A percentile compares a stretch with the other conserved stretches of the same genome.
Evolutionary conservation across 2,329 filamentous ascomycete genomes (phyloP).

Genomic region (Cordyceps fumosorosea): DNA sequence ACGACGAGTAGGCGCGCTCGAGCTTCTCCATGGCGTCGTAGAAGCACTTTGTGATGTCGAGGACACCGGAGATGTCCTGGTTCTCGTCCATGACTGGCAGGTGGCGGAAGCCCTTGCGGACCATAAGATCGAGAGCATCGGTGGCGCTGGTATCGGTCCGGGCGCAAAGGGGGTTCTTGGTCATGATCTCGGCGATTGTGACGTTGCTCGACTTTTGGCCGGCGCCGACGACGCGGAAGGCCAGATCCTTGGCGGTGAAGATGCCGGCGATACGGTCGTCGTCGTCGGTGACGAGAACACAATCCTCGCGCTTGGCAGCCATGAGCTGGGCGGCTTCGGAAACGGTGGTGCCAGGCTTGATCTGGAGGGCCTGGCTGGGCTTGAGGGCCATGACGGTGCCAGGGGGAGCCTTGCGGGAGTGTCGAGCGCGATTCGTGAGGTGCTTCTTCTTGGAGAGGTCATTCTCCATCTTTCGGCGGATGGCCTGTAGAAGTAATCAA

Average conservation of each 20-base stretch:
- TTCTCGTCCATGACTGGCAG: conserved; percentile 99
- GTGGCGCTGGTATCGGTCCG: conserved; percentile 97
- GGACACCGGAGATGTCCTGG: conserved; percentile 94
- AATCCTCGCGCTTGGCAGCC: conserved; percentile 98
- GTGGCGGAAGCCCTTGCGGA: conserved; percentile 67
- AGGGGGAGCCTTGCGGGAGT: conserved; percentile 87
- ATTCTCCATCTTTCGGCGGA: conserved; percentile 92
- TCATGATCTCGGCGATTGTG: conserved; percentile 98
- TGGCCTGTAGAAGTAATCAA: conserved; percentile 57
- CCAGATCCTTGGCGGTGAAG: conserved; percentile 97
- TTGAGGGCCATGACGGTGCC: conserved; percentile 93
- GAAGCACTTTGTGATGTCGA: conserved; percentile 99
- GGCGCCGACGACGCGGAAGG: conserved; percentile 89
- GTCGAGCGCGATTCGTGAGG: conserved; percentile 67
- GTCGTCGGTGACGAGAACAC: conserved; percentile 93
- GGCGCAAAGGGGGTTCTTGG: conserved; percentile 96
- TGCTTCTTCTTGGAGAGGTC: conserved; percentile 98
- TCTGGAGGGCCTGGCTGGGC: conserved; percentile 92
- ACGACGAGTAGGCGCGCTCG: conserved; percentile 94
- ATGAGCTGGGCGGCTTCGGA: conserved; percentile 96
- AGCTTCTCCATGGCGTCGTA: conserved; percentile 99
- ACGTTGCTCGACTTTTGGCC: conserved; percentile 84
- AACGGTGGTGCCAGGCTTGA: conserved; percentile 90
- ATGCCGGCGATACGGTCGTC: conserved; percentile 97
- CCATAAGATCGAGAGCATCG: conserved; percentile 17